Base-by-base conservation (phyloP, 73 alveolate genomes). In the Stentor coeruleus region DNA sequence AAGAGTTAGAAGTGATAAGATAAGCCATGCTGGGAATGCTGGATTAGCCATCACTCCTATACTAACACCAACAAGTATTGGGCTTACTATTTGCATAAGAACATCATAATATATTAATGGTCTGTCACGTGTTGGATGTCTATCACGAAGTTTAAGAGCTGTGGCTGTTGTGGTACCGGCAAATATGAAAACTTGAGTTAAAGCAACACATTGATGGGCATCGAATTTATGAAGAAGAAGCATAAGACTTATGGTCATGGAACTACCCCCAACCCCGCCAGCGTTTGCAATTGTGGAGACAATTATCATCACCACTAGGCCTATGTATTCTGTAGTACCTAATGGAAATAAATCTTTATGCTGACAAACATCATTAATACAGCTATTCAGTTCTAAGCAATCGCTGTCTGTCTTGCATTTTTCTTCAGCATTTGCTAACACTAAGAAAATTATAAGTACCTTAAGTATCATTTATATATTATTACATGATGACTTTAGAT, bases 181-280 rank as follows among this genome's bases (percentile, higher is more conserved):
- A 59, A 87, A 87, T 0, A 89, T 86, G 20, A 81, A 36, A 28
- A 81, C 36, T 58, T 89, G 88, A 2, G 92, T 40, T 31, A 58
- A 14, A 15, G 92, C 89, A 1, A 89, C 86, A 3, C 92, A 57
- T 38, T 37, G 58, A n/a, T 89, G 39, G 3, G 90, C 30, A 15
- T 60, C 74, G 31, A 89, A 86, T 49, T 42, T 28, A 74, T 72
- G 82, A 74, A 89, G 76, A 2, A 82, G 76, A 4, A 82, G 40
- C 33, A 88, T 57, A 2, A 77, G 74, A 1, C 88, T 81, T 3
- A 89, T 81, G 3, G 82, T 59, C 35, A 89, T 83, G 3, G 88
- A 91, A 38, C 96, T 92, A n/a, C 93, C 92, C 4, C 93, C 90
- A 35, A 87, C 66, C n/a, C 96, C 96, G 33, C 88, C 93, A 2